Evolutionary conservation across 2,329 filamentous ascomycete species (phyloP).

Genomic region (Penicillium sp.): DNA sequence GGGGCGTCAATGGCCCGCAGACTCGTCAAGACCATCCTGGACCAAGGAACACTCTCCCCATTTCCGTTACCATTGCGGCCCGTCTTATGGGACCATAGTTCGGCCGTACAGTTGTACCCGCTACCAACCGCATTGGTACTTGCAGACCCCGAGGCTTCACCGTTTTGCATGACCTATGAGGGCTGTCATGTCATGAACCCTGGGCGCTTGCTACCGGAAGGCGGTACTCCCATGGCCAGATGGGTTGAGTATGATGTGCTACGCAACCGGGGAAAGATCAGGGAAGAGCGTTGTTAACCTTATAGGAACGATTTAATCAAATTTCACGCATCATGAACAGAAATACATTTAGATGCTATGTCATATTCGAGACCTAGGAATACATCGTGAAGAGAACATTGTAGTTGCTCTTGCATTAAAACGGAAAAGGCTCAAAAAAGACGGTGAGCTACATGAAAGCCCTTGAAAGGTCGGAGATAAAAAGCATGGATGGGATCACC

Average conservation of each 20-base stretch:
- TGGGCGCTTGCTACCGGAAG: constrained; percentile 68
- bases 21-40: constrained; percentile 85
- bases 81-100: constrained; percentile 83
- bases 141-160: constrained; percentile 74
- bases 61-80: constrained; percentile 79
- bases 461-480: not conserved
- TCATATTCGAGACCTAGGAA: constrained; percentile 20
- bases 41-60: constrained; percentile 84
- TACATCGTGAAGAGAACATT: constrained; percentile 20
- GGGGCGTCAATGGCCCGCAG: constrained; percentile 60
- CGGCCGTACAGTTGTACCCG: constrained; percentile 77
- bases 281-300: constrained; percentile 59
- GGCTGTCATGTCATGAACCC: constrained; percentile 97
- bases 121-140: constrained; percentile 80
- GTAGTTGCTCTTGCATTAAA: constrained; percentile 2
- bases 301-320: not conserved
- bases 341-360: constrained; percentile 4
- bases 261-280: constrained; percentile 58
- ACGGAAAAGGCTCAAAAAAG: not conserved
- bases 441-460: not conserved
- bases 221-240: constrained; percentile 65
- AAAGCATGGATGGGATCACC: not conserved
- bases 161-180: constrained; percentile 88
- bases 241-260: constrained; percentile 87
- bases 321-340: constrained; percentile 6